Base-by-base conservation (phyloP, 371 early-diverging fungal genomes). In the Syncephalastrum contaminatum region DNA sequence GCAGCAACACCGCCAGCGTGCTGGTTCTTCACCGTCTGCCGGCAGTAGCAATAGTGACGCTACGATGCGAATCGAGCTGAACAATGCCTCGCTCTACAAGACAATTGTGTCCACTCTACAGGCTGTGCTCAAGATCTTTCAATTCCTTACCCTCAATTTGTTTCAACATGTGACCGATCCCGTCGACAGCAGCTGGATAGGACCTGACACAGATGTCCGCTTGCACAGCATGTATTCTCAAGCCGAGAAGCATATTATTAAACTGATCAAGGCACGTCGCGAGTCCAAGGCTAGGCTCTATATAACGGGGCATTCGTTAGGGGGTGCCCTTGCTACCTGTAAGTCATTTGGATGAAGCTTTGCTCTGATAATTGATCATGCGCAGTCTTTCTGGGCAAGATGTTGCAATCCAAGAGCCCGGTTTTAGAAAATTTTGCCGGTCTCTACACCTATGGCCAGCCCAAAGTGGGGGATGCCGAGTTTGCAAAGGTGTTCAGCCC, bases 401-500 rank as follows among this genome's bases (percentile, higher is more conserved):
- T 81, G 79, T 66, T 81, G 5, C 81, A 83, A 56, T 66, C 64
- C 22, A 64, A 76, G 14, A 80, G 80, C 14, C 70, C 69, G 18
- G 51, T 78, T 0, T 41, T 81, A 10, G 62, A 74, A 4, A 57
- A 69, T 30, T 81, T 83, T 56, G 69, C 64, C 24, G 83, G 83
- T 6, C 58, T 83, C 1, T 83, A 83, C 45, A 81, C 83, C 0
- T 83, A 69, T 59, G 83, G 83, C 2, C 67, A 69, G 15, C 83
- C 83, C 0, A 80, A 71, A 47, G 68, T 83, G 39, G 81, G 83
- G 0, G 80, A 83, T 58, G 58, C 55, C 14, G 67, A 63, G 6
- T 83, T 83, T 51, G 66, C 79, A 53, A 66, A 59, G 36, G 63
- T 70, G 4, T 81, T 83, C 36, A 67, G 66, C 18, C 46, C 60